Percentiles rank a stretch among this genome's conserved stretches.
phyloP scores from a whole-genome alignment of 192 early-diverging fungal genomes.

The Jimgerdemannia flammicorona region DNA sequence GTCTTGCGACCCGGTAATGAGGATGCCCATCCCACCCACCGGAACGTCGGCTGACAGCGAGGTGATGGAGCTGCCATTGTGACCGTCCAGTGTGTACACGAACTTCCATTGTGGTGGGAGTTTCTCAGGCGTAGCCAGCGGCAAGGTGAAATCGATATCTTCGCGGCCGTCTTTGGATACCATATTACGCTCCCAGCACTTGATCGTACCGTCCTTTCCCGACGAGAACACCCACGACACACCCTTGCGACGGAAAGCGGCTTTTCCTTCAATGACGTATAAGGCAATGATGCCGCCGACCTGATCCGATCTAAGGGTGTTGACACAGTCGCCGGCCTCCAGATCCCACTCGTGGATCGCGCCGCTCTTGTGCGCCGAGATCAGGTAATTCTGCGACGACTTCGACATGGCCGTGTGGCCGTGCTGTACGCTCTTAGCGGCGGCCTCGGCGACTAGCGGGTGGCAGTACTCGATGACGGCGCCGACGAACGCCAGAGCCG shows the following conservation, averaged over 20 bases:
- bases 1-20: constrained; percentile 19
- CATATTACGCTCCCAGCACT: constrained; percentile 10
- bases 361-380: constrained; percentile 22
- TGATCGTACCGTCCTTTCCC: constrained; percentile 23
- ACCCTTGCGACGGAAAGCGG: constrained; percentile 14
- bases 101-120: constrained; percentile 5
- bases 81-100: constrained; percentile 18
- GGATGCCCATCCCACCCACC: constrained; percentile 25
- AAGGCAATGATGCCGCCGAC: background rate
- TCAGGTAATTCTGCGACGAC: constrained; percentile 8
- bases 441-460: constrained; percentile 19
- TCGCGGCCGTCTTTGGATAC: background rate
- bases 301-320: constrained; percentile 3
- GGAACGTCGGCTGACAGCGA: constrained; percentile 17
- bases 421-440: constrained; percentile 3
- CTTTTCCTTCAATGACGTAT: constrained; percentile 2
- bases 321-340: constrained; percentile 21
- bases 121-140: background rate
- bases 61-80: constrained; percentile 8
- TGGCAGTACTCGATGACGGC: constrained; percentile 18
- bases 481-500: constrained; percentile 19
- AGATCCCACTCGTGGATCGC: constrained; percentile 30
- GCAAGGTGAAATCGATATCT: background rate
- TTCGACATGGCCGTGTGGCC: constrained; percentile 1
- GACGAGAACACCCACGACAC: constrained; percentile 23